phyloP scores from a whole-genome alignment of 2,329 filamentous ascomycete species.

The Stemphylium vesicarium region DNA sequence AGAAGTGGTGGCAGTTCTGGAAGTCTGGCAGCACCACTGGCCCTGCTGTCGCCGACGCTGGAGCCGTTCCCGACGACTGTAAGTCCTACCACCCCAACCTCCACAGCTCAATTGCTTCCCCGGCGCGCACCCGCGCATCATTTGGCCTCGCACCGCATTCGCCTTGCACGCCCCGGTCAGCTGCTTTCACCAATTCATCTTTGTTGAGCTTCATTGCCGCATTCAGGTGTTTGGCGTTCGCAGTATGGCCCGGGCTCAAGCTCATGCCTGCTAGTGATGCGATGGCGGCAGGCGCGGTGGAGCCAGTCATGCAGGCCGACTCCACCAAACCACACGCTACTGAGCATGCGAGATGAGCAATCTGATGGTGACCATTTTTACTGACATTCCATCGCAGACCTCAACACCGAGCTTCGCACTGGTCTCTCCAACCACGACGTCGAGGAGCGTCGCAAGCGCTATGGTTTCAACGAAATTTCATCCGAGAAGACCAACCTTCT shows the following conservation, averaged over 20 bases:
- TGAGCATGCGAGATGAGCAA: slow-evolving; percentile 12
- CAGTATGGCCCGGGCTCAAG: slow-evolving; percentile 24
- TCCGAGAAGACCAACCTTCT: slow-evolving; percentile 79
- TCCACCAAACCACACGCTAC: slow-evolving; percentile 25
- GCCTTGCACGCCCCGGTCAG: background rate
- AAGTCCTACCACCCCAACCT: slow-evolving; percentile 11
- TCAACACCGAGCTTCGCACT: slow-evolving; percentile 69
- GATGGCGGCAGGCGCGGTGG: slow-evolving; percentile 23
- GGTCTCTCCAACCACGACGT: slow-evolving; percentile 67
- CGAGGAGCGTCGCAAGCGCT: slow-evolving; percentile 68
- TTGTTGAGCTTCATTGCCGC: slow-evolving; percentile 15
- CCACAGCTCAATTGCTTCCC: background rate
- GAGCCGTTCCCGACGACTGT: slow-evolving; percentile 63
- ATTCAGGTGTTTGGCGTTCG: slow-evolving; percentile 17
- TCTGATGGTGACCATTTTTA: slow-evolving; percentile 1
- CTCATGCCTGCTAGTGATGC: slow-evolving; percentile 19
- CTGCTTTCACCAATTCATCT: slow-evolving; percentile 3
- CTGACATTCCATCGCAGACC: slow-evolving; percentile 53
- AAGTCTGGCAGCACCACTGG: slow-evolving; percentile 45
- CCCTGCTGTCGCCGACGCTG: slow-evolving; percentile 40
- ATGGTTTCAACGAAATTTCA: slow-evolving; percentile 74
- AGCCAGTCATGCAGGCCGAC: slow-evolving; percentile 25
- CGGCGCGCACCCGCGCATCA: background rate
- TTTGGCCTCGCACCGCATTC: background rate
- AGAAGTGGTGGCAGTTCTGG: slow-evolving; percentile 67